Percentiles rank a stretch among this genome's conserved stretches.
Evolutionary conservation across 1,284 basidiomycete species (phyloP).

Genomic region (Marasmius tenuissimus): DNA sequence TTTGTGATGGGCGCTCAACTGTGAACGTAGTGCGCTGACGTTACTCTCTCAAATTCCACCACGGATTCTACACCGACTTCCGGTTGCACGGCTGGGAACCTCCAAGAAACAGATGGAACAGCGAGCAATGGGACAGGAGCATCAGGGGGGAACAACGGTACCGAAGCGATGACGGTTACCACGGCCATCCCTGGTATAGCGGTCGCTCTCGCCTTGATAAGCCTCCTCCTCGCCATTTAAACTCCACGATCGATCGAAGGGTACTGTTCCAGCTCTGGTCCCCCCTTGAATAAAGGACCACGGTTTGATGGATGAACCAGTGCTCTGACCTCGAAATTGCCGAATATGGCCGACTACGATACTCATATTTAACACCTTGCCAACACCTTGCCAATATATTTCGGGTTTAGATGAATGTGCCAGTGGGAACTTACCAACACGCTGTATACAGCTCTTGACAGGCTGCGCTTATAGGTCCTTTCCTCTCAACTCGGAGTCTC

Average conservation of each 20-base stretch:
- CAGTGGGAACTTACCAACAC: no score
- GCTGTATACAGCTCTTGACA: no score
- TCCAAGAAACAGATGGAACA: background rate
- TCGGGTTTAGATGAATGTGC: no score
- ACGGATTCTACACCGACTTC: slow-evolving; percentile 37
- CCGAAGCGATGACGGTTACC: background rate
- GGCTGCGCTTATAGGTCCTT: no score
- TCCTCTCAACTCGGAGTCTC: no score
- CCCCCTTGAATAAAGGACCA: no score
- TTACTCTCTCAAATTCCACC: slow-evolving; percentile 55
- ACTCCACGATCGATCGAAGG: background rate
- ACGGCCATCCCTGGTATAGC: background rate
- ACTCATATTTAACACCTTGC: no score
- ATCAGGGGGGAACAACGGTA: background rate
- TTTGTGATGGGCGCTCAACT: background rate
- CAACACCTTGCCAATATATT: no score
- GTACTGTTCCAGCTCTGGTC: no score
- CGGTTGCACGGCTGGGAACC: slow-evolving; percentile 12
- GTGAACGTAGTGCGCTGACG: slow-evolving; percentile 60
- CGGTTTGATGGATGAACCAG: no score
- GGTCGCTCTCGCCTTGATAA: background rate
- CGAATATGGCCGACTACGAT: no score
- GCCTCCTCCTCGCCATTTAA: background rate
- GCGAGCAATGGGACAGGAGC: background rate
- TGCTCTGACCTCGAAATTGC: no score